These are phyloP conservation scores for Plantago ovata DNA, from an alignment of 257 asterid genomes.

Conservation along the genomic window DNA sequence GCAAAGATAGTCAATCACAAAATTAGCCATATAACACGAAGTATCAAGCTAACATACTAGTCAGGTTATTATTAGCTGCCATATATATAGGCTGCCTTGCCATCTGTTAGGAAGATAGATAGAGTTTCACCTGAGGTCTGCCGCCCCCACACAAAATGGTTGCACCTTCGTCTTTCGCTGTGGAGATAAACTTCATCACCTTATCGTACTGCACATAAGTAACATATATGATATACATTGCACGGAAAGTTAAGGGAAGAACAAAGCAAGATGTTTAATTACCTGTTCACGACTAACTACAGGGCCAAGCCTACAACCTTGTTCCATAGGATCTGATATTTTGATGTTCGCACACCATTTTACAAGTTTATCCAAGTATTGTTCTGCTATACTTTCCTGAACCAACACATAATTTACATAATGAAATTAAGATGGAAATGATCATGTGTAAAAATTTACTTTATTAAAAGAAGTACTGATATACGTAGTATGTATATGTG, in stretches of 20 bases:
- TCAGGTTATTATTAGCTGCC: not conserved
- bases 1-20: constrained; percentile 23
- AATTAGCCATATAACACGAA: not conserved
- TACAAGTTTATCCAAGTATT: constrained; percentile 49
- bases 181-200: constrained; percentile 48
- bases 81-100: too few relatives aligned
- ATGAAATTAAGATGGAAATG: not conserved
- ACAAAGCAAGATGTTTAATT: not conserved
- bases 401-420: not conserved
- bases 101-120: too few relatives aligned
- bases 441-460: too few relatives aligned
- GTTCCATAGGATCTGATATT: constrained; percentile 58
- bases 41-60: too few relatives aligned
- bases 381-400: constrained; percentile 57
- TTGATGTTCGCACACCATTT: constrained; percentile 53
- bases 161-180: constrained; percentile 68
- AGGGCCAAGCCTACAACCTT: constrained; percentile 69
- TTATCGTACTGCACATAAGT: constrained; percentile 46
- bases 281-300: constrained; percentile 45
- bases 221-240: too few relatives aligned
- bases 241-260: too few relatives aligned
- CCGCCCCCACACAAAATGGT: constrained; percentile 57
- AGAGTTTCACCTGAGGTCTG: constrained; percentile 47
- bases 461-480: too few relatives aligned
- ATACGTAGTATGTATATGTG: too few relatives aligned